Base-by-base conservation (phyloP, 441 rosid genomes). In the Rhodomyrtus psidioides region DNA sequence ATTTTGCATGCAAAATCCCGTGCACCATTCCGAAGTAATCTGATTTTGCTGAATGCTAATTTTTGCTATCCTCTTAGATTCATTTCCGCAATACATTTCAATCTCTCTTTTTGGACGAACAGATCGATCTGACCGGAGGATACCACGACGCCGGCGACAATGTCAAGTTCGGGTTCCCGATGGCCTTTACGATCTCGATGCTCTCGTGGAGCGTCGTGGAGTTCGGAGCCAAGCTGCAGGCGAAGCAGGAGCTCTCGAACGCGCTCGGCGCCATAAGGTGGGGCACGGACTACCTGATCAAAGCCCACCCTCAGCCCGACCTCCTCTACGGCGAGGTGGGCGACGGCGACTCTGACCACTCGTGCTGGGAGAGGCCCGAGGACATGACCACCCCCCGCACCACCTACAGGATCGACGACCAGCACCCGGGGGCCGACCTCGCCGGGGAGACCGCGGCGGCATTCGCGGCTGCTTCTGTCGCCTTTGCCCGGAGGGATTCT, bases 71-170 rank as follows among this genome's bases (percentile, higher is more conserved):
- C 16, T 19, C 17, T 46, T 24, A 9, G 14, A 15, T 0, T 24
- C 27, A 58, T 16, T 9, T 59, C 13, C 0, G n/a, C 23, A 4
- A 12, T 65, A 14, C 39, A 28, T 0, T 51, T 28, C 14, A 17
- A 62, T 62, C 34, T 60, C 12, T 62, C 16, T 21, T 86, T 54
- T 9, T 9, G 15, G 6, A 6, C 0, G 4, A 7, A 75, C 54
- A 94, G 94, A 49, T 90, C 53, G 87, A 91, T 82, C 90, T 93
- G 2, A 82, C 82, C 4, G 94, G 93, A 87, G 95, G 94, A 28
- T 91, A 91, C 85, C 91, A 90, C 39, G 92, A 92, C 57, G 90
- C 93, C 1, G 93, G 94, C 24, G 95, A 93, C 84, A 89, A 93
- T 70, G 85, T 93, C 83, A 93, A 92, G 87, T 91, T 92, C 62